phyloP scores from a whole-genome alignment of 169 alveolate species.

The Eimeria maxima region DNA sequence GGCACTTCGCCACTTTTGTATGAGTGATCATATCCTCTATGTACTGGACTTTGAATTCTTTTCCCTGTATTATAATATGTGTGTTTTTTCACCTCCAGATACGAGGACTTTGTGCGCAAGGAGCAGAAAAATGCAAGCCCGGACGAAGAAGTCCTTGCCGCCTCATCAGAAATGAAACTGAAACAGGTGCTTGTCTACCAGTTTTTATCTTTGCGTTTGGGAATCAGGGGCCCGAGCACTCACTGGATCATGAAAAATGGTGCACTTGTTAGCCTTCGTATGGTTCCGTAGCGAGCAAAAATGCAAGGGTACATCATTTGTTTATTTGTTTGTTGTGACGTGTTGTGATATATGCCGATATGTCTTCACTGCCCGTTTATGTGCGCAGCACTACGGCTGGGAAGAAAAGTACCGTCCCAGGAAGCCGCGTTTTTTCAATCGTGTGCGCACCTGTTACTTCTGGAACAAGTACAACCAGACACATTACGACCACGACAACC shows the following conservation, averaged over 20 bases:
- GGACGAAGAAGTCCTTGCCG: slow-evolving; percentile 82
- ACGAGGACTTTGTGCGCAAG: slow-evolving; percentile 83
- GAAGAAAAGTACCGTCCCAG: slow-evolving; percentile 88
- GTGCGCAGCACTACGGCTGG: slow-evolving; percentile 86
- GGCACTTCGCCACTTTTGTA: too few relatives aligned
- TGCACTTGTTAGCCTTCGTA: too few relatives aligned
- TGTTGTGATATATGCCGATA: background rate
- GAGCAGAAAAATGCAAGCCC: slow-evolving; percentile 69
- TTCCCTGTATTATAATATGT: too few relatives aligned
- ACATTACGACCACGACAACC: slow-evolving; percentile 98
- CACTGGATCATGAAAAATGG: too few relatives aligned
- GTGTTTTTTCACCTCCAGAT: slow-evolving; percentile 13
- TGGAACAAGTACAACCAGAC: slow-evolving; percentile 98
- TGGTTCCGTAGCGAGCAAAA: too few relatives aligned
- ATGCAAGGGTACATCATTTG: background rate
- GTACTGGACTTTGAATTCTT: too few relatives aligned
- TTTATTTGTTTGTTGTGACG: background rate
- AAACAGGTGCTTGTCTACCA: slow-evolving; percentile 7
- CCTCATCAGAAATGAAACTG: slow-evolving; percentile 59
- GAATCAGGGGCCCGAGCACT: too few relatives aligned
- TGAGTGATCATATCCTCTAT: too few relatives aligned
- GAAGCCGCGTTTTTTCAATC: slow-evolving; percentile 96
- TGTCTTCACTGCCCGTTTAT: background rate
- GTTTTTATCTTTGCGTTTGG: too few relatives aligned
- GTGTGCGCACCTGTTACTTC: slow-evolving; percentile 97